Evolutionary conservation across 129 eudicot species (phyloP), one percentile per base, ranked within the genome.

Genomic region (Ambrosia trifida): DNA sequence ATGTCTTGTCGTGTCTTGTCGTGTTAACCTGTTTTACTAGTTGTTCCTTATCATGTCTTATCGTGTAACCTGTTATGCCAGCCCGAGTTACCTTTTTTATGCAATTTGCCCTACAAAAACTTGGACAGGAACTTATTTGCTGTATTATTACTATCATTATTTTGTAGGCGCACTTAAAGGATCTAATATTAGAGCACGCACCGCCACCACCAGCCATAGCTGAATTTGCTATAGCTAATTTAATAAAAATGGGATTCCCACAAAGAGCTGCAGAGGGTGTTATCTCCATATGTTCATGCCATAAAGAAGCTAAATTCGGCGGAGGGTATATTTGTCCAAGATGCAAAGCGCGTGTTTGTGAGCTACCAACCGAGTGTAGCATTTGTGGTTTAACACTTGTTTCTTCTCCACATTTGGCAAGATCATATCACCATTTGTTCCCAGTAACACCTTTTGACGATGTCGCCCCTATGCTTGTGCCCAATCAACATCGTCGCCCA

Each of bases 191-290:
- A 50, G 99, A 94, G 60, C 96, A 94, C 75, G 99, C 99, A 54
- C 99, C 99, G 3, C 99, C 99, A 70, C 99, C 99, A 47, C 96
- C 99, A 9, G 99, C 99, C 38, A 94, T 94, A 72, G 99, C 99
- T 41, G 99, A 94, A 80, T 94, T 90, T 81, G 96, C 99, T 50
- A 67, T 85, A 50, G 86, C 99, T 32, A 94, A 89, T 75, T 78
- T 94, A 79, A 94, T 94, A 68, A 94, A 84, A 79, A 94, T 94
- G 99, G 99, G 99, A 8, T 94, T 94, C 64, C 99, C 99, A 0
- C 97, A 94, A 78, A 78, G 99, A 70, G 95, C 97, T 17, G 99
- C 97, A 47, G 99, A 94, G 78, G 97, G 99, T 66, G 89, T 84
- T 41, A 77, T 90, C 28, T 89, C 97, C 14, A 94, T 94, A 65